Base-by-base conservation (phyloP, 805 yeast genomes). In the Brettanomyces nanus region DNA sequence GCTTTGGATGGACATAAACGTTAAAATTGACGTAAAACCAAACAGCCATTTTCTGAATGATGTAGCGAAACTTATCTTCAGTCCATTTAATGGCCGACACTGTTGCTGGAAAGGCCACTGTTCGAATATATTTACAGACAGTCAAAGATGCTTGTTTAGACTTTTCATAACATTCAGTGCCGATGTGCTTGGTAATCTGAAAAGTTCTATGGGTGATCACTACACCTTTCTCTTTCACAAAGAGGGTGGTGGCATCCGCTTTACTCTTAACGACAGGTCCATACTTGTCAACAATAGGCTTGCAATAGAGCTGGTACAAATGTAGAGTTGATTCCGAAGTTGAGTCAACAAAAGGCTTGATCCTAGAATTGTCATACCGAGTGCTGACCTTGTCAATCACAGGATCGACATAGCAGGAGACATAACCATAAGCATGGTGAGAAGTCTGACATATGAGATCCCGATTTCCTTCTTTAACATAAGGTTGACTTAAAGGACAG, bases 401-500 rank as follows among this genome's bases (percentile, higher is more conserved):
- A 7, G 53, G 48, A 1, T 28, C 43, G 13, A 44, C 29, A 19
- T 42, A 46, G 19, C 59, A 58, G 30, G 44, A 39, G 2, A 49
- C 37, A 19, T 40, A 38, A 1, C 39, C 17, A 36, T 47, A 53
- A 14, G 39, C 44, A n/a, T 32, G 17, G 36, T 53, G 53, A 13
- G 56, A 30, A 15, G 44, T 40, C 19, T 39, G 38, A 37, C 62
- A 55, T 19, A 54, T 23, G 7, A 28, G 15, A 30, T 53, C 55
- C 6, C 40, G 29, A 7, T 39, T 43, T 5, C 35, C 41, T 4
- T 37, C 40, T 5, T 31, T 26, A n/a, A 37, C 37, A 23, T 45
- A 38, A 2, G 51, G 45, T 18, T 41, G 28, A 18, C 41, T 36
- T 22, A 56, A 30, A 2, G 62, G 61, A 42, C 62, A 57, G 5